Evolutionary conservation across 306 rosid genomes (phyloP), one percentile per base, ranked within the genome.

Genomic region (Vicia sativa): DNA sequence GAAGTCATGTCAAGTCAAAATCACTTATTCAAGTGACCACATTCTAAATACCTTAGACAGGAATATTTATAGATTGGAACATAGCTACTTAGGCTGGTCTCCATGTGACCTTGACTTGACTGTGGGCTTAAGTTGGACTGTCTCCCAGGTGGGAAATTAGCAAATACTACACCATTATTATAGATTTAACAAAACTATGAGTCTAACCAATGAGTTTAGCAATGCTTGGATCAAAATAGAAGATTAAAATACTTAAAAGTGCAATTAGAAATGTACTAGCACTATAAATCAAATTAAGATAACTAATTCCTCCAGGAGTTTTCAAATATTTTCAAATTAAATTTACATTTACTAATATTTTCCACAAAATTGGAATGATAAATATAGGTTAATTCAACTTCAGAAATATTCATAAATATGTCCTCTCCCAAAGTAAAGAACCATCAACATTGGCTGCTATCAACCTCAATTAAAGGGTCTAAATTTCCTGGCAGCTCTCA

Each of bases 401-500:
- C 39, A 50, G 14, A n/a, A n/a, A 57, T 16, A 11, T 46, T 11
- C 44, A 23, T 10, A 46, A 48, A 48, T 11, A 52, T 34, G 15
- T 12, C 48, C 23, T 13, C 42, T 5, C 45, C 13, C 6, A 12
- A 11, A 7, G 16, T 60, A 60, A 61, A 46, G 34, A 21, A 74
- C 8, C 0, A 1, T 11, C 25, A 46, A 54, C 70, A 35, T 23
- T 18, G 48, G 6, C 5, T 25, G 9, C 34, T 21, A 60, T 39
- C 48, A 55, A 9, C 43, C 6, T 49, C 9, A 52, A 42, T 83
- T 81, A 93, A 75, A 93, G 10, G 97, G 98, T 43, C 85, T 84
- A 77, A 93, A 93, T 79, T 89, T 88, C 78, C 97, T 83, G 39
- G 96, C 81, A 69, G 97, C n/a, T n/a, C n/a, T n/a, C n/a, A n/a